Percentiles rank a stretch among this genome's conserved stretches.
Conservation (phyloP, 345 rosid species). For the Sonneratia caseolaris region DNA sequence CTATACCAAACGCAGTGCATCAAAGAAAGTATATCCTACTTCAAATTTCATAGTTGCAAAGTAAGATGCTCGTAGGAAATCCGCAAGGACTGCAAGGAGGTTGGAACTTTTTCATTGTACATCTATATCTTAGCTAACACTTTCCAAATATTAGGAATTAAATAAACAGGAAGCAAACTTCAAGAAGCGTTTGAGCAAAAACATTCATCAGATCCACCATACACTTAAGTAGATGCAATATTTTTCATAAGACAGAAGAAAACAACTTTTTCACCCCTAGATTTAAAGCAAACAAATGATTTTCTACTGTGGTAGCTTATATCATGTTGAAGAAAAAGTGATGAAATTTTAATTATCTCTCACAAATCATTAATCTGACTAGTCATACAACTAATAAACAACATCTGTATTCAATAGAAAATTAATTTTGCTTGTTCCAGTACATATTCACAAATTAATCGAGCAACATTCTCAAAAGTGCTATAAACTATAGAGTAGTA, state of each 20-base stretch:
- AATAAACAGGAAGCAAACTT: neutral
- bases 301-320: neutral
- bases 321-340: neutral
- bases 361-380: neutral
- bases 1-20: neutral
- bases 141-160: neutral
- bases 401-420: neutral
- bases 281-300: neutral
- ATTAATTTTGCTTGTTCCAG: neutral
- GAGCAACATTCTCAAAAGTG: neutral
- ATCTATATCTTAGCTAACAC: neutral
- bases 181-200: neutral
- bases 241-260: neutral
- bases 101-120: neutral
- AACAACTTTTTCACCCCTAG: neutral
- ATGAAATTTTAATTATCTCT: neutral
- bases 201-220: neutral
- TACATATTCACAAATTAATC: neutral
- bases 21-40: neutral
- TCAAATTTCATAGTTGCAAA: neutral
- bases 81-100: neutral
- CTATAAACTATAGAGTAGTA: neutral
- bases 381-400: neutral
- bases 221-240: neutral
- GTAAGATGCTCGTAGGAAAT: neutral